Evolutionary conservation across 768 basidiomycete species (phyloP), one percentile per base, ranked within the genome.

Genomic region (Cubamyces lactineus): DNA sequence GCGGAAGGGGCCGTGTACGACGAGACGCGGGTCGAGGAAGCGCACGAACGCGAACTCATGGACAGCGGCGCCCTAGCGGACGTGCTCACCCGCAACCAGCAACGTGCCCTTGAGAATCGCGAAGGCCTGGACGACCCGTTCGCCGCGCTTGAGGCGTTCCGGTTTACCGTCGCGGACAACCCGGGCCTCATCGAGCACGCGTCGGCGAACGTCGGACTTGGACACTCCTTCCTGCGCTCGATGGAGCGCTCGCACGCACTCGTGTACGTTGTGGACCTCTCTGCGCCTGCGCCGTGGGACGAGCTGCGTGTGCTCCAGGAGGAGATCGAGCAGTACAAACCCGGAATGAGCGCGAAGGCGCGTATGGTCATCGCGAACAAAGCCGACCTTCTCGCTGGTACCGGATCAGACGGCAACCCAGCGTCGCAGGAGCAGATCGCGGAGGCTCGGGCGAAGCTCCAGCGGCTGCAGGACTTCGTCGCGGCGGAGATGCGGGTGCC

Each of bases 101-200:
- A 54, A 53, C 53, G 58, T 2, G 54, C 59, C 16, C 38, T 48
- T 11, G 42, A 52, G 16, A 48, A 41, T 21, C 52, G 47, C 15
- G 30, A 59, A 24, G 30, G 28, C 5, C 52, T 53, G 16, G 52
- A 48, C 9, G 61, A 66, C 46, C 63, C 67, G 1, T 61, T 73
- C 23, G 53, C 67, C 40, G 70, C 74, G 12, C 57, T 73, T 15
- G 96, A 98, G 74, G 76, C 79, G 5, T 89, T 93, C 73, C 85
- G 97, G 11, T 97, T 98, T 80, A 97, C 94, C 15, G 87, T 99
- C 66, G 92, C 95, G 40, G 97, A 99, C 76, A 98, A 98, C 71
- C 97, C 97, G 0, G 97, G 97, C 8, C 86, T 98, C 47, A 87
- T 98, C 59, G 83, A 85, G 9, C 80, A 83, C 15, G 92, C 95